Percentiles rank a stretch among this genome's conserved stretches.
Evolutionary conservation across 2,329 filamentous ascomycete genomes (phyloP).

Genomic region (Diplodia mutila): DNA sequence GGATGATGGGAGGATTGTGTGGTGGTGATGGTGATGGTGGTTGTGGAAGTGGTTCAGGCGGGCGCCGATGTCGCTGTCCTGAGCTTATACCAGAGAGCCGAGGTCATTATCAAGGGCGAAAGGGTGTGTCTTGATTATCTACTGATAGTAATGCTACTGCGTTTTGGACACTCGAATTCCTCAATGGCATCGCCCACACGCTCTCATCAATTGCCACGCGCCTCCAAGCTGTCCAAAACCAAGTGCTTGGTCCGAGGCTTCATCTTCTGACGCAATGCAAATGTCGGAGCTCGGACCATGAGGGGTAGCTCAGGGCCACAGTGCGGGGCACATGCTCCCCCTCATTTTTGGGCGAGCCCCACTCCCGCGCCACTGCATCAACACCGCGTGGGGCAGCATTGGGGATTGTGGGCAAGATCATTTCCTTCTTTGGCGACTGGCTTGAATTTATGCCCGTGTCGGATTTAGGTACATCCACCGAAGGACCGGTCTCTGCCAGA

Average conservation of each 20-base stretch:
- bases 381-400: not conserved
- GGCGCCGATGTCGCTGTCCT: not conserved
- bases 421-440: no score
- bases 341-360: not conserved
- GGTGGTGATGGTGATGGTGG: not conserved
- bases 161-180: not conserved
- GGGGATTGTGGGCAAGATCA: no score
- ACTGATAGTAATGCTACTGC: no score
- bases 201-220: not conserved
- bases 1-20: not conserved
- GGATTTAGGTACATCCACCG: constrained; percentile 1
- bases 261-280: no score
- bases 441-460: no score
- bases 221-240: not conserved
- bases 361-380: not conserved
- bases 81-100: not conserved
- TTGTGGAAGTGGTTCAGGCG: no score
- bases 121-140: no score
- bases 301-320: constrained; percentile 1
- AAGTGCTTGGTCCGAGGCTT: not conserved
- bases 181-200: not conserved
- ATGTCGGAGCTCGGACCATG: constrained; percentile 6
- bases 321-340: not conserved
- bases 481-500: no score
- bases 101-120: not conserved